phyloP scores from a whole-genome alignment of 2,329 filamentous ascomycete genomes.

The Ustilaginoidea virens region DNA sequence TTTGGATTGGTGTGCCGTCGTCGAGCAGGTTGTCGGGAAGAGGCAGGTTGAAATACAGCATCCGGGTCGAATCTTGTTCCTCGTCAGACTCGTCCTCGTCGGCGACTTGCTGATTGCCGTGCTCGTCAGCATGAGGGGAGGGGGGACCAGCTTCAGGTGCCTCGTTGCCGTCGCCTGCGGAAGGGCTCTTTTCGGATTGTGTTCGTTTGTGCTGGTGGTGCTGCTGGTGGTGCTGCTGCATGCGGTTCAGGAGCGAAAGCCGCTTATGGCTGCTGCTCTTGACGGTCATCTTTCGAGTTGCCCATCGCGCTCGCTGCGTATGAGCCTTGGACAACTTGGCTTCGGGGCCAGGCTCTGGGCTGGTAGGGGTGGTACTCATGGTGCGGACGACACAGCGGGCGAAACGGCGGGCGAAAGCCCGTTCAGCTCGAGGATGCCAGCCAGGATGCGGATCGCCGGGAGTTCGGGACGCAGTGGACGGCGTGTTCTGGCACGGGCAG shows the following conservation, averaged over 20 bases:
- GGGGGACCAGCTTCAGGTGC: slow-evolving; percentile 15
- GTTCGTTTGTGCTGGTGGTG: slow-evolving; percentile 46
- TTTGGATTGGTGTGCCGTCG: slow-evolving; percentile 54
- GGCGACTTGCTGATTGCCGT: slow-evolving; percentile 14
- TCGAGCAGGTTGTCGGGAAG: slow-evolving; percentile 62
- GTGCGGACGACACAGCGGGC: slow-evolving; percentile 18
- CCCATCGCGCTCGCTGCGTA: slow-evolving; percentile 82
- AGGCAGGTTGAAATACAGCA: slow-evolving; percentile 73
- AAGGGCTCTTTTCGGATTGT: slow-evolving; percentile 54
- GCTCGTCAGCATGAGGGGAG: slow-evolving; percentile 13
- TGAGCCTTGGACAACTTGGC: slow-evolving; percentile 8
- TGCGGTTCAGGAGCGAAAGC: slow-evolving; percentile 63
- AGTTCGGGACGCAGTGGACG: not conserved
- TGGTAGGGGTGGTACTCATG: slow-evolving; percentile 17
- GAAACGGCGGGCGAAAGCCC: slow-evolving; percentile 22
- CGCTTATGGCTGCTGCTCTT: slow-evolving; percentile 67
- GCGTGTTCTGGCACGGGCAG: slow-evolving; percentile 2
- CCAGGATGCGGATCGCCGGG: slow-evolving; percentile 15
- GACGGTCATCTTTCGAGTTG: slow-evolving; percentile 73
- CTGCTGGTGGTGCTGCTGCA: too few species aligned
- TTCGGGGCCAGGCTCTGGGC: slow-evolving; percentile 13
- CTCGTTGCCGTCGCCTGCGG: slow-evolving; percentile 16
- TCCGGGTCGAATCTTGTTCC: slow-evolving; percentile 31
- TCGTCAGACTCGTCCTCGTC: slow-evolving; percentile 21
- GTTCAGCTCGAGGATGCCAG: slow-evolving; percentile 21